Evolutionary conservation across 441 rosid genomes (phyloP).

Genomic region (Aquilaria agallochum): DNA sequence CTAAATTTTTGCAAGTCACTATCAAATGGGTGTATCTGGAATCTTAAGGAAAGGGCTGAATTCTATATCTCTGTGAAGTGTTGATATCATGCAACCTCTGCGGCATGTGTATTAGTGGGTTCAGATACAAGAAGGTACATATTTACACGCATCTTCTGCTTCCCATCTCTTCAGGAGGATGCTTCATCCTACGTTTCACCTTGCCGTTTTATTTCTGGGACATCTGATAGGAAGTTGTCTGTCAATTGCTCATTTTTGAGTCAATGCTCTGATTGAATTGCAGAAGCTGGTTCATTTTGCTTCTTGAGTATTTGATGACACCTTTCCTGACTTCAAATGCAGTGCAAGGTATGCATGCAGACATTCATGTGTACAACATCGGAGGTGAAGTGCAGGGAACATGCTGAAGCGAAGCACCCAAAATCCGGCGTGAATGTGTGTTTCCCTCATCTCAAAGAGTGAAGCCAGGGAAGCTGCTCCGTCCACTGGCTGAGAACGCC

Average conservation of each 20-base stretch:
- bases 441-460: conserved; percentile 46
- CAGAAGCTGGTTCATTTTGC: too few relatives aligned
- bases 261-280: too few relatives aligned
- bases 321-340: conserved; percentile 6
- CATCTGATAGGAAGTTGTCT: not conserved
- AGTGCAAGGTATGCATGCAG: conserved; percentile 67
- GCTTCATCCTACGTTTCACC: too few relatives aligned
- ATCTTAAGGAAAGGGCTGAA: too few relatives aligned
- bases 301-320: not conserved
- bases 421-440: conserved; percentile 35
- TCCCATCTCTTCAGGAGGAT: too few relatives aligned
- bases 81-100: too few relatives aligned
- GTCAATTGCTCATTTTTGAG: not conserved
- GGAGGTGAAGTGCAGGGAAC: conserved; percentile 55
- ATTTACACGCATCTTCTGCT: too few relatives aligned
- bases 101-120: too few relatives aligned
- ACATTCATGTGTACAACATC: conserved; percentile 59
- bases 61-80: too few relatives aligned
- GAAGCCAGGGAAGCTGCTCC: conserved; percentile 12
- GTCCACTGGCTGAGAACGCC: conserved; percentile 3
- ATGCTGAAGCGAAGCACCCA: conserved; percentile 53
- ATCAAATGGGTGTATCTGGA: too few relatives aligned
- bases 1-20: too few relatives aligned
- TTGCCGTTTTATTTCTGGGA: not conserved
- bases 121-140: too few relatives aligned